A percentile compares a stretch with the other conserved stretches of the same genome.
These are phyloP conservation scores for Pichia sorboxylosa DNA, from an alignment of 1,139 yeast genomes.

Conservation along the genomic window DNA sequence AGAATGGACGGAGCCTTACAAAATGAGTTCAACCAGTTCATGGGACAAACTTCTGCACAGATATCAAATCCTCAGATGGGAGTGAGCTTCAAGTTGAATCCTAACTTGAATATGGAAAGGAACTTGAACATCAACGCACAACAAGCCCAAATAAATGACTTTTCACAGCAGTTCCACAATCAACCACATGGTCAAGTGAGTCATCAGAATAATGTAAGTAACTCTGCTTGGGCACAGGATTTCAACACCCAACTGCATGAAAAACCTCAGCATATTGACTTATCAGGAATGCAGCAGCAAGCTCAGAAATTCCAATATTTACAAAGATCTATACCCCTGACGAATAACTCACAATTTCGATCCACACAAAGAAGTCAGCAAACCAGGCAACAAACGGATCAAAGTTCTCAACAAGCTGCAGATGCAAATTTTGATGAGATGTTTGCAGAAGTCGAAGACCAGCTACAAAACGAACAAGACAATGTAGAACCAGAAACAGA, in stretches of 20 bases:
- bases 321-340: too few relatives aligned
- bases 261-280: neutral
- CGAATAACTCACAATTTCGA: too few relatives aligned
- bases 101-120: too few relatives aligned
- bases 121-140: too few relatives aligned
- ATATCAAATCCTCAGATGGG: too few relatives aligned
- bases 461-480: slow-evolving; percentile 7
- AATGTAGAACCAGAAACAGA: slow-evolving; percentile 6
- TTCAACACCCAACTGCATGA: slow-evolving; percentile 1
- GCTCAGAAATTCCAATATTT: too few relatives aligned
- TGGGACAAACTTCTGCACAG: neutral
- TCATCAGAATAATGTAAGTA: too few relatives aligned
- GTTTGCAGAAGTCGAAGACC: slow-evolving; percentile 16
- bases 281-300: neutral
- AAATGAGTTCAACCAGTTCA: slow-evolving; percentile 9
- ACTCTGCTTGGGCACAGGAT: slow-evolving; percentile 4
- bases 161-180: too few relatives aligned
- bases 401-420: slow-evolving; percentile 1
- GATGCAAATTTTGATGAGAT: slow-evolving; percentile 15
- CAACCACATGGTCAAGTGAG: too few relatives aligned
- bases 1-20: slow-evolving; percentile 8
- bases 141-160: too few relatives aligned
- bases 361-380: neutral
- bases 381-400: neutral
- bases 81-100: too few relatives aligned